phyloP scores from a whole-genome alignment of 2,329 filamentous ascomycete genomes.

The Exophiala aquamarina region DNA sequence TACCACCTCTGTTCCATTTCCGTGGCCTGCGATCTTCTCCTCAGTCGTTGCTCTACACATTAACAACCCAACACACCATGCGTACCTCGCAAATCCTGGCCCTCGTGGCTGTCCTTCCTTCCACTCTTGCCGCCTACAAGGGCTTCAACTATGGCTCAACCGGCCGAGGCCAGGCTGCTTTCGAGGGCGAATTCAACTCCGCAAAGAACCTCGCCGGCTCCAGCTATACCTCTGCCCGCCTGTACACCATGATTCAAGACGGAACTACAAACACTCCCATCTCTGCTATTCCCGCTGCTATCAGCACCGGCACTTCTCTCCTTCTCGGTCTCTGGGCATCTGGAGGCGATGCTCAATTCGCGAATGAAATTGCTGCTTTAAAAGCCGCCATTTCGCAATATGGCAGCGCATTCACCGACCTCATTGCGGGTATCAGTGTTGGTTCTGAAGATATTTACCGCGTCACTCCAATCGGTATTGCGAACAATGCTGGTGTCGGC shows the following conservation, averaged over 20 bases:
- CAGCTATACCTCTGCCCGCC: conserved; percentile 47
- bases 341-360: conserved; percentile 60
- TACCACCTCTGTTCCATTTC: no score
- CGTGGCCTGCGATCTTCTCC: no score
- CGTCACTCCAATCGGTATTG: conserved; percentile 67
- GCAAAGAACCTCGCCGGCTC: conserved; percentile 43
- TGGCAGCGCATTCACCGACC: conserved; percentile 62
- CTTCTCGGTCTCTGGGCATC: conserved; percentile 85
- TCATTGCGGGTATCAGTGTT: conserved; percentile 80
- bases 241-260: conserved; percentile 66
- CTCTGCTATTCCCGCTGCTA: conserved; percentile 76
- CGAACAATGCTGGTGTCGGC: conserved; percentile 63
- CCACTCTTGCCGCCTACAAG: conserved; percentile 34
- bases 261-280: conserved; percentile 63
- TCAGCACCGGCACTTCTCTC: conserved; percentile 73
- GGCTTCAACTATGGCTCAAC: conserved; percentile 52
- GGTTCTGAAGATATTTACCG: conserved; percentile 87
- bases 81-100: conserved; percentile 34
- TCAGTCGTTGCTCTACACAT: conserved; percentile 13
- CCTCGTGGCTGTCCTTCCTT: conserved; percentile 31
- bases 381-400: conserved; percentile 68
- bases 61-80: conserved; percentile 19
- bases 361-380: conserved; percentile 73
- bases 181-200: conserved; percentile 45
- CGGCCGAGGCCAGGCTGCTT: conserved; percentile 44